Base-by-base conservation (phyloP, 2,329 filamentous ascomycete genomes). In the Aspergillus brunneoviolaceus region DNA sequence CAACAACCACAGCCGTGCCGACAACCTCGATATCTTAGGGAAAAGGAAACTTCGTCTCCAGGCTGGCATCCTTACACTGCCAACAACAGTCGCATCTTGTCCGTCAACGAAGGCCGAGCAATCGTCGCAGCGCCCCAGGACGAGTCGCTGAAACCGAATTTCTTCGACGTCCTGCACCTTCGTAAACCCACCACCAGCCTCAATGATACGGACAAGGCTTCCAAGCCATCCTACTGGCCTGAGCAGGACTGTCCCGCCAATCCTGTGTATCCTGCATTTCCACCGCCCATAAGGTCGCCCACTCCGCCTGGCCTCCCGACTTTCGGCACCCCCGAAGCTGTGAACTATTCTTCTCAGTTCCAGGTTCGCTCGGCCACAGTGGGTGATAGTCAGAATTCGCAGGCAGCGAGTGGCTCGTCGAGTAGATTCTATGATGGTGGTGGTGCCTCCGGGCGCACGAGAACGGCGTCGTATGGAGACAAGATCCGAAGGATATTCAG, bases 231-330 rank as follows among this genome's bases (percentile, higher is more conserved):
- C 6, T 61, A 60, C 49, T 73, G 69, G 71, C 65, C 70, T 7
- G 60, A 65, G 29, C 19, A 66, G 16, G 51, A 59, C 23, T 71
- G 70, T 16, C 73, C 73, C n/a, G 69, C 69, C 23, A 68, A 66
- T 35, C 71, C 72, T 29, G 59, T 66, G 35, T 64, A 72, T 25
- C 78, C 78, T 31, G 64, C 60, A 53, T 74, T 70, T 58, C 71
- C 76, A 57, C 77, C 78, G 31, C 77, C 77, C 12, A 59, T 66
- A 31, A 69, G 78, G 60, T 62, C 67, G 19, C 73, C 74, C 3
- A 81, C 79, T 3, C 79, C 79, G 21, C 76, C 77, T 1, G 78
- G 79, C 0, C 65, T 81, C 45, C 79, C 79, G 5, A 76, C 76
- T 2, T 80, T 80, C 60, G 76, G 77, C 25, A 75, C 72, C 2